Conservation (phyloP, 2,329 filamentous ascomycete genomes). For the Arthrobotrys conoides region DNA sequence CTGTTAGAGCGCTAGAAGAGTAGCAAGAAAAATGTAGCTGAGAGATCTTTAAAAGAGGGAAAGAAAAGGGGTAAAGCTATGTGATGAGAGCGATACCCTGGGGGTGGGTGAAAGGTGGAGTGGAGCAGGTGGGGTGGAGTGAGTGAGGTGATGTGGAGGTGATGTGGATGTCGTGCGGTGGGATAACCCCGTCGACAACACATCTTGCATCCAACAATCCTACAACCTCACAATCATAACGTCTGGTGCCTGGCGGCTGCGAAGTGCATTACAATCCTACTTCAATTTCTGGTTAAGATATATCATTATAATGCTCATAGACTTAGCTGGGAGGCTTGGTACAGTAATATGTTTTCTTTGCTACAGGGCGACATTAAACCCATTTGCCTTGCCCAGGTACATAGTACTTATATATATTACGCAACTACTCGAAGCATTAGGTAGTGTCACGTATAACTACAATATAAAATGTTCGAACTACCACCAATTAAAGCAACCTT, state of each 20-base stretch:
- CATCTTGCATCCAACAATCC: conserved; percentile 21
- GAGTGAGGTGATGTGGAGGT: conserved; percentile 30
- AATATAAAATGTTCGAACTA: no score
- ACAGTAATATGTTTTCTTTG: neutral
- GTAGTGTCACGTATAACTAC: no score
- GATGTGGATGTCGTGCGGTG: conserved; percentile 27
- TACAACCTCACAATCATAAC: conserved; percentile 5
- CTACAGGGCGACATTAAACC: no score
- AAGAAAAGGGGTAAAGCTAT: neutral
- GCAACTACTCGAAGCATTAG: no score
- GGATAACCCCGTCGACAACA: conserved; percentile 38
- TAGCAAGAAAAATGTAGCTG: neutral
- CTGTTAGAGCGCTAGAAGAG: neutral
- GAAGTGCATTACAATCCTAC: neutral
- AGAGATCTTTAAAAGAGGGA: neutral
- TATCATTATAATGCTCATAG: no score
- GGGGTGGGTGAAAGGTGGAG: conserved; percentile 21
- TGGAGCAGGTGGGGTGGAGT: conserved; percentile 22
- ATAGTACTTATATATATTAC: no score
- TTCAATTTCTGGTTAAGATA: neutral
- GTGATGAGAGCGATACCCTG: neutral
- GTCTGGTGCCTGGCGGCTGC: neutral
- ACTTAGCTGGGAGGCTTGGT: neutral
- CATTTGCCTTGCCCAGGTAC: no score
- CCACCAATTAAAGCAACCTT: no score